Conservation (phyloP, 495 filamentous ascomycete species). For the Penicillium maclennaniae region DNA sequence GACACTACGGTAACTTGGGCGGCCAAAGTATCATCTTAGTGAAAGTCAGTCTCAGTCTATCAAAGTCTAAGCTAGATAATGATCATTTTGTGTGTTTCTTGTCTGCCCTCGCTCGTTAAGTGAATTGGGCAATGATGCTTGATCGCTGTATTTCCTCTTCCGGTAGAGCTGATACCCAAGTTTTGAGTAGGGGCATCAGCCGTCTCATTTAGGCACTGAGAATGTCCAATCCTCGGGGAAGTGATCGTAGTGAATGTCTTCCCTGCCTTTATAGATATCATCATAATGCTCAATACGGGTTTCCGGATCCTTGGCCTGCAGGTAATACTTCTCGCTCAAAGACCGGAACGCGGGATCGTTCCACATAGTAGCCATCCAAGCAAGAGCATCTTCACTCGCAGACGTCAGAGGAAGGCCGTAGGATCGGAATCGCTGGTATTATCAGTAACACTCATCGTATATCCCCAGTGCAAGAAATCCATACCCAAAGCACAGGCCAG, state of each 20-base stretch:
- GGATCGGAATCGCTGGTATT: slow-evolving; percentile 38
- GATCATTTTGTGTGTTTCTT: too few species aligned
- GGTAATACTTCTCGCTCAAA: slow-evolving; percentile 32
- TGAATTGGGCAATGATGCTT: too few species aligned
- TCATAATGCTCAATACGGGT: slow-evolving; percentile 37
- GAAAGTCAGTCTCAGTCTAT: too few species aligned
- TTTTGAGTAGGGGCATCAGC: too few species aligned
- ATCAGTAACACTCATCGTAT: not conserved
- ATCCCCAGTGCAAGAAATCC: not conserved
- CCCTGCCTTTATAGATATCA: slow-evolving; percentile 33
- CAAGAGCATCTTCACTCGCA: slow-evolving; percentile 33
- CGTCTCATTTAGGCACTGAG: slow-evolving; percentile 5
- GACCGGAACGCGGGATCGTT: slow-evolving; percentile 35
- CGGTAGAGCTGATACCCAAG: too few species aligned
- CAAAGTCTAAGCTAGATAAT: too few species aligned
- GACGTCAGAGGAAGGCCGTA: slow-evolving; percentile 40
- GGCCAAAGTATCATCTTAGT: too few species aligned
- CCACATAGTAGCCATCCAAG: slow-evolving; percentile 48
- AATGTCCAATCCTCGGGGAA: slow-evolving; percentile 43
- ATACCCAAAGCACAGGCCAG: slow-evolving; percentile 38
- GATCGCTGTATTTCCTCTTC: too few species aligned
- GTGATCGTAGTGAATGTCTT: slow-evolving; percentile 30
- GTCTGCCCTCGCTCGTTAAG: too few species aligned
- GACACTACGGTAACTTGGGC: too few species aligned
- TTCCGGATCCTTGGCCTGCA: slow-evolving; percentile 37